Base-by-base conservation (phyloP, 352 stramenopile genomes). In the Blastocystis sp. region DNA sequence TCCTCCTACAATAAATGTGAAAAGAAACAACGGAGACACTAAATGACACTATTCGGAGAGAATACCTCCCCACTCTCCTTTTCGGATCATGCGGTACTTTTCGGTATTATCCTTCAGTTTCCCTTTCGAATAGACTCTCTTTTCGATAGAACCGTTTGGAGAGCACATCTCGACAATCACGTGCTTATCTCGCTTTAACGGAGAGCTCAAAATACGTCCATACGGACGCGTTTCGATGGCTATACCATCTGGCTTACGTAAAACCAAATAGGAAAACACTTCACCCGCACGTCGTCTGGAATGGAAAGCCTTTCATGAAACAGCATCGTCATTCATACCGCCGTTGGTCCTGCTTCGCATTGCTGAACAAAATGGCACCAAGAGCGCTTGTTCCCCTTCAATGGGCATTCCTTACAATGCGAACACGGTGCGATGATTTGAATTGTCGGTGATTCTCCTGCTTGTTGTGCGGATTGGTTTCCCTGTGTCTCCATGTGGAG, bases 351-450 rank as follows among this genome's bases (percentile, higher is more conserved):
- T 4, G 46, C 40, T 32, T 16, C 27, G 27, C 69, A 65, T n/a
- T 81, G 69, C 53, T 81, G 69, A 21, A 44, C 69, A 38, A 81
- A 81, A 6, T 64, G 48, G 27, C 69, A 81, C 69, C 69, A 81
- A 51, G 42, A 21, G 2, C 29, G 36, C 69, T 64, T 63, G 48
- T 81, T 81, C 4, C 40, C 49, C 29, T 40, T 59, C 27, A 81
- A 42, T 32, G 69, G 69, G 63, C 69, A 81, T n/a, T 81, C 69
- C 24, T 40, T 32, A 18, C 16, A 3, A 44, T 81, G 69, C 16
- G 46, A n/a, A 44, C 69, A 81, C 18, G 69, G 69, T 24, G 24
- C 69, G 16, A 81, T 4, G 24, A 81, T 64, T 18, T 63, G 18
- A 3, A 64, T 29, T 9, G 18, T 18, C 8, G 36, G 27, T 29